Evolutionary conservation across 805 yeast genomes (phyloP).

Genomic region (Alloascoidea africana): DNA sequence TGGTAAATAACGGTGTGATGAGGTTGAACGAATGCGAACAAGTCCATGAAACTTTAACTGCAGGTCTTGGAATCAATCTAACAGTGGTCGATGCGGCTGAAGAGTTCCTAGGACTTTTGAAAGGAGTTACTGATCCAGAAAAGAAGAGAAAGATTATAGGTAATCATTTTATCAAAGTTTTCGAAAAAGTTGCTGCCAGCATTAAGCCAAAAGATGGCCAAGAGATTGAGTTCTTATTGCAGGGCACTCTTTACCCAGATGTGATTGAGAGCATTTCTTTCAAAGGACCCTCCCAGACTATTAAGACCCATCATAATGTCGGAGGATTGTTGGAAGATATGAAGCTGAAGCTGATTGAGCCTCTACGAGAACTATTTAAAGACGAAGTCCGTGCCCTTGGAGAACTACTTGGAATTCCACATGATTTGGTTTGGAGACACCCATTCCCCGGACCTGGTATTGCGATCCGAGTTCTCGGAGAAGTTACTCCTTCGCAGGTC

Average conservation of each 20-base stretch:
- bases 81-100: constrained; percentile 92
- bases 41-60: constrained; percentile 81
- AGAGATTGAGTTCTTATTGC: constrained; percentile 84
- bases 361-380: constrained; percentile 94
- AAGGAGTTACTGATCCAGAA: constrained; percentile 96
- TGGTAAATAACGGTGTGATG: constrained; percentile 97
- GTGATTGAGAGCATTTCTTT: constrained; percentile 96
- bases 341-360: constrained; percentile 97
- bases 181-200: constrained; percentile 88
- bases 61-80: constrained; percentile 87
- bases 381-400: constrained; percentile 98
- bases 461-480: constrained; percentile 96
- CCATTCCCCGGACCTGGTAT: constrained; percentile 99
- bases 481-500: constrained; percentile 85
- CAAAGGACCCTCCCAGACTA: constrained; percentile 99
- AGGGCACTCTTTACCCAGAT: constrained; percentile 97
- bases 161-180: constrained; percentile 91
- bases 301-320: constrained; percentile 98
- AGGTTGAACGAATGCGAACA: constrained; percentile 82
- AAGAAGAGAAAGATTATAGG: constrained; percentile 98
- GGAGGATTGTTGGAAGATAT: constrained; percentile 96
- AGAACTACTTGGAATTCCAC: constrained; percentile 86
- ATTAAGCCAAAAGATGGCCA: constrained; percentile 82
- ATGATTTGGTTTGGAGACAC: constrained; percentile 98
- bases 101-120: constrained; percentile 69